Percentiles rank a stretch among this genome's conserved stretches.
These are phyloP conservation scores for Rhizopus stolonifer DNA, from an alignment of 371 early-diverging fungal genomes.

Conservation along the genomic window DNA sequence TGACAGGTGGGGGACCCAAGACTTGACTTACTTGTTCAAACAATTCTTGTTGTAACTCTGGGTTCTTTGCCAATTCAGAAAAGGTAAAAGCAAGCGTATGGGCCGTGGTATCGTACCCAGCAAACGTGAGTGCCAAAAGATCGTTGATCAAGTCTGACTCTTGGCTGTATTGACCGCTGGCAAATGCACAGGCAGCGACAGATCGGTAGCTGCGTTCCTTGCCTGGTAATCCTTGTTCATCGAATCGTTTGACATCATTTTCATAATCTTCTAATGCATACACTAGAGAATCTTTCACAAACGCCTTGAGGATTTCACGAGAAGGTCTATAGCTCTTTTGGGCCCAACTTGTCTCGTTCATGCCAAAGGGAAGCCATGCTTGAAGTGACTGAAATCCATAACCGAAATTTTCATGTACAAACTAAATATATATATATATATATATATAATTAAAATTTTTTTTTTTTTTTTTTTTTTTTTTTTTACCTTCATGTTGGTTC, in stretches of 20 bases:
- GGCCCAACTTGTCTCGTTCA: constrained; percentile 47
- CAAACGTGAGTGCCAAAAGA: constrained; percentile 44
- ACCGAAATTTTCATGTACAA: constrained; percentile 38
- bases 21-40: constrained; percentile 39
- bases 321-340: constrained; percentile 33
- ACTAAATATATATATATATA: constrained; percentile 12
- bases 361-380: constrained; percentile 45
- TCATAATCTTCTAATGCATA: constrained; percentile 26
- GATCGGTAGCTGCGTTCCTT: constrained; percentile 23
- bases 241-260: constrained; percentile 7
- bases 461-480: too few species aligned
- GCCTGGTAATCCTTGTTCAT: constrained; percentile 8
- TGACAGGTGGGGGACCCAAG: constrained; percentile 44
- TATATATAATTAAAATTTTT: too few species aligned
- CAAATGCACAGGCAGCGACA: constrained; percentile 40
- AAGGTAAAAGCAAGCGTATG: constrained; percentile 49
- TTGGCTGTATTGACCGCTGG: constrained; percentile 33
- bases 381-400: constrained; percentile 47
- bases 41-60: constrained; percentile 35
- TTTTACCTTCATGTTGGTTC: constrained; percentile 40
- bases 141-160: constrained; percentile 41
- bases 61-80: constrained; percentile 43
- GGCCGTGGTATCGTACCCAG: constrained; percentile 50
- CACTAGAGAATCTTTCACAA: constrained; percentile 37
- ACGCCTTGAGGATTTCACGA: constrained; percentile 37